These are phyloP conservation scores for Triticum timopheevii DNA, from an alignment of 176 grass and related monocot genomes.

Conservation along the genomic window DNA sequence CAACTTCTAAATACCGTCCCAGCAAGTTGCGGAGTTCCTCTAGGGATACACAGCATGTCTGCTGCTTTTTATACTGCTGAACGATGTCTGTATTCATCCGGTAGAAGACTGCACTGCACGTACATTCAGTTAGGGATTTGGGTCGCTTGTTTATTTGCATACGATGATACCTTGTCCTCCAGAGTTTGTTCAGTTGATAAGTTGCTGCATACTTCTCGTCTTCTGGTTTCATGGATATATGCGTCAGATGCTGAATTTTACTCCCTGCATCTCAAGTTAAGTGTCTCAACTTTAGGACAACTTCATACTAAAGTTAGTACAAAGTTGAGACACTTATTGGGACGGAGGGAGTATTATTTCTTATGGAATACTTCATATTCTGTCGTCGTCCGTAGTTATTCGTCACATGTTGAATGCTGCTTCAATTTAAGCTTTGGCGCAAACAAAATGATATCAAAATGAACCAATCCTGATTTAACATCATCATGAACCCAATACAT, in stretches of 20 bases:
- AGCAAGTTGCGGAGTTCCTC: neutral
- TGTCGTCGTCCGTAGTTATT: no score
- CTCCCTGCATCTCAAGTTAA: no score
- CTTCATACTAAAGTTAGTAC: no score
- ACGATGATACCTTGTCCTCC: slow-evolving; percentile 28
- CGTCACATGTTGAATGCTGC: neutral
- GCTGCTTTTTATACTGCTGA: slow-evolving; percentile 38
- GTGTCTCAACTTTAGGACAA: no score
- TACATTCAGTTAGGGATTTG: slow-evolving; percentile 39
- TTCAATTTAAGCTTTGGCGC: neutral
- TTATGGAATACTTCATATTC: no score
- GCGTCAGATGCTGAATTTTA: no score
- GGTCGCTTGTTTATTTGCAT: slow-evolving; percentile 37
- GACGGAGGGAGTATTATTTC: no score
- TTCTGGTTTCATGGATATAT: slow-evolving; percentile 11
- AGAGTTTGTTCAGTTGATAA: slow-evolving; percentile 28
- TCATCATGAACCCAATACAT: neutral
- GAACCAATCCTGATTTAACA: neutral
- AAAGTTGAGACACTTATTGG: no score
- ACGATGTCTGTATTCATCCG: slow-evolving; percentile 23
- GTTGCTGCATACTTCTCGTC: slow-evolving; percentile 2
- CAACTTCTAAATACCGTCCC: slow-evolving; percentile 52
- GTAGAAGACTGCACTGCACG: slow-evolving; percentile 48
- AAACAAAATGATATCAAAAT: neutral
- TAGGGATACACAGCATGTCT: slow-evolving; percentile 21